Evolutionary conservation across 2,329 filamentous ascomycete species (phyloP), one percentile per base, ranked within the genome.

Genomic region (Diaporthe sp.): DNA sequence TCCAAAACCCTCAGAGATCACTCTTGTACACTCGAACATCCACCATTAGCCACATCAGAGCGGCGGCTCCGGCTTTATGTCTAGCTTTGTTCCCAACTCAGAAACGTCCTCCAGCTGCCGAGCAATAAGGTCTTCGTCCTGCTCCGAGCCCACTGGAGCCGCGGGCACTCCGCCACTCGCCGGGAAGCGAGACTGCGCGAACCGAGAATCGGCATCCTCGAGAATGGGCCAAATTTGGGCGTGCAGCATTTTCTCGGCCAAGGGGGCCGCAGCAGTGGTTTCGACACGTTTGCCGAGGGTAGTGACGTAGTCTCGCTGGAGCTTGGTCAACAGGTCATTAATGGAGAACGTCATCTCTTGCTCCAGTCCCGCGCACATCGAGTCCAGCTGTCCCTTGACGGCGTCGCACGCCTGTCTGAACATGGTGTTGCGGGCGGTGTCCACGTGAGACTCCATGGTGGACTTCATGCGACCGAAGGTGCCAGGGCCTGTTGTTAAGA

Each of bases 391-490:
- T 0, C 76, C 68, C 62, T 83, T 83, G 12, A 90, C 87, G 4
- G 82, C 81, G 1, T 85, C 74, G 0, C 84, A 85, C 0, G 88
- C 87, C 6, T 84, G 77, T 3, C 79, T 76, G 79, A 92, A 92
- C 89, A 92, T 92, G 1, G 76, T 78, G 15, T 82, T 76, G 3
- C 86, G 85, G 5, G 80, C 71, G 0, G 67, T 51, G 0, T 85
- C 80, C 1, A 92, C 84, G 72, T 91, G 85, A 0, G 77, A 57
- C 0, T 73, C 73, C 88, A 92, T 90, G 37, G 82, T 76, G 0
- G 65, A 75, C 77, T 90, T 91, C 88, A 92, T 92, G 3, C 89
- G 85, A 49, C 74, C 81, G 79, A 83, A 91, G 15, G 80, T 83
- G 3, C 90, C 90, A 0, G 51, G 5, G 5, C 87, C 85, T 83